Evolutionary conservation across 441 rosid species (phyloP), one percentile per base, ranked within the genome.

Genomic region (Pelargonium citronellum): DNA sequence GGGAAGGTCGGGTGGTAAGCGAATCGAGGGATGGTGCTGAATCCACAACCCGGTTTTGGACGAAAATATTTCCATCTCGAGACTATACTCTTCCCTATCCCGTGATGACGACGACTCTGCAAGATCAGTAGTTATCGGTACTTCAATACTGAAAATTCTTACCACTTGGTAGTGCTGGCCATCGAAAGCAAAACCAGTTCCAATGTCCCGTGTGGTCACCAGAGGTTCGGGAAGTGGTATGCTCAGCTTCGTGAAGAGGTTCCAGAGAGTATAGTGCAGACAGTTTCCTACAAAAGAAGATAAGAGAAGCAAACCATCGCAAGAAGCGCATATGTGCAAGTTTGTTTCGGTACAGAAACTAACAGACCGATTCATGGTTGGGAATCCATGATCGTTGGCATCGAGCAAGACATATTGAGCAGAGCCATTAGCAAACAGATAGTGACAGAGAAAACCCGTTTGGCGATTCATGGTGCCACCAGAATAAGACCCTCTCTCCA

Each of bases 1-100:
- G 7, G 74, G 61, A 47, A 75, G 78, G 6, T 75, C 74, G 17
- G 68, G 64, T 20, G 78, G 78, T 60, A 71, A 58, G 63, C 11
- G 37, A 53, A 67, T 61, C 7, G 1, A 41, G 55, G 74, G 67
- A 41, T 55, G 51, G 53, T 49, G 57, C 7, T 41, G 74, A 27
- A 51, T 67, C 71, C 74, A 75, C 37, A 13, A 27, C 13, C 61
- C 63, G 15, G 75, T 76, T 68, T 68, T 71, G 11, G 75, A 76
- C 1, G 75, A 76, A 69, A 71, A 76, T 53, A 76, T 37, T 44
- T 75, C 79, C 79, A 75, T 71, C 41, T 76, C 73, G 16, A 76
- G 69, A 60, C 30, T 17, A 63, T 8, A 49, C 19, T 61, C 44
- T 7, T 64, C 68, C 0, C 9, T 9, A 60, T 49, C 46, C 17